Base-by-base conservation (phyloP, 495 filamentous ascomycete genomes). In the Tuber calosporum region DNA sequence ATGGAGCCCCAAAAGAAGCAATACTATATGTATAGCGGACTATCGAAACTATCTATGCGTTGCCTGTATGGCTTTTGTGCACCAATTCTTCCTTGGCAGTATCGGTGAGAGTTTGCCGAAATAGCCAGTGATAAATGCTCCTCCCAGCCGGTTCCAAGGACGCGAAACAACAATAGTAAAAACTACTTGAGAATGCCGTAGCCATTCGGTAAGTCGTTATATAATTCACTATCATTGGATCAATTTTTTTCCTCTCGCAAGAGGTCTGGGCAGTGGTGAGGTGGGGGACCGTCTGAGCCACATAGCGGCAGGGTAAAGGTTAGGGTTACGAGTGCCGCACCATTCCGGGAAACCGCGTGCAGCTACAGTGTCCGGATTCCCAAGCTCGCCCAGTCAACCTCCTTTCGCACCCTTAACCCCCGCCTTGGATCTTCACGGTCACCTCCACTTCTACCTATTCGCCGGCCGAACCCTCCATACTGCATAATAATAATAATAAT, bases 401-500 rank as follows among this genome's bases (percentile, higher is more conserved):
- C 53, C 26, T 62, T 15, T 62, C 53, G 26, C 26, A 13, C 26
- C 9, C 26, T 62, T 62, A 62, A 15, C 53, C 5, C 53, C 53
- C 17, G 26, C 17, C 26, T 17, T 6, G 53, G 53, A 62, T 34
- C 26, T 34, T 30, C 26, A 62, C 53, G 53, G 34, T 62, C 53
- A 26, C 26, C 53, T 62, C 53, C 26, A 62, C 45, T 71, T 66
- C 30, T 40, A 15, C 41, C 17, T 69, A 58, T 67, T 74, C 72
- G 72, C 72, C 11, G 72, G 72, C 43, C 72, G 72, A 74, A 67
- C 69, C 62, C 39, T 36, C 40, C 26, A 39, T 43, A 36, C 26
- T 17, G 26, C 26, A 62, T 62, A 62, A 62, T 62, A 62, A 34
- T 62, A 62, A 34, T 17, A 62, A 34, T 40, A 40, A 40, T 17